Conservation (phyloP, 768 basidiomycete genomes). For the Gyrodon lividus region DNA sequence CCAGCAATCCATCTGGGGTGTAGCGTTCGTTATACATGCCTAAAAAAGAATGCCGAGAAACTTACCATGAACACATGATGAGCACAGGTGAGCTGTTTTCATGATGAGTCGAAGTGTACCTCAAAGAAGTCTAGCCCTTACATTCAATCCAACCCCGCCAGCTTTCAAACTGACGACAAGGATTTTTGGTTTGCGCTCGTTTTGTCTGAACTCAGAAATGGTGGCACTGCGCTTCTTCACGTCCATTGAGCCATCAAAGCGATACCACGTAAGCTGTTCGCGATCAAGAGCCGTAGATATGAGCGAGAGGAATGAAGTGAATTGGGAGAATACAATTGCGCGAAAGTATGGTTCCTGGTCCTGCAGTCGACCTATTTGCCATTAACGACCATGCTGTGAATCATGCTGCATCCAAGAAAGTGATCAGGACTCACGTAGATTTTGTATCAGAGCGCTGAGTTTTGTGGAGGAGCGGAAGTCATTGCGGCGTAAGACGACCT, state of each 20-base stretch:
- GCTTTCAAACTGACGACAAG: conserved; percentile 82
- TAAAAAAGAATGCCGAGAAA: background rate
- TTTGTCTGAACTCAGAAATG: conserved; percentile 72
- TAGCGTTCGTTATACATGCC: conserved; percentile 7
- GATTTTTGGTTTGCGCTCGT: conserved; percentile 70
- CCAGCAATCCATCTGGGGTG: conserved; percentile 83
- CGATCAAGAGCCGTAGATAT: conserved; percentile 70
- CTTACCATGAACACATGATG: conserved; percentile 86
- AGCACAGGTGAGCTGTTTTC: conserved; percentile 63
- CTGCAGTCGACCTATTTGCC: conserved; percentile 50
- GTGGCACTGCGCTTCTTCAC: conserved; percentile 77
- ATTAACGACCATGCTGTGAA: background rate
- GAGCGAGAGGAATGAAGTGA: conserved; percentile 83
- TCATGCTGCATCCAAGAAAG: background rate
- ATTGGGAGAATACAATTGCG: conserved; percentile 88
- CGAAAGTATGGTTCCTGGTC: conserved; percentile 76
- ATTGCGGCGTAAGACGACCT: conserved; percentile 66
- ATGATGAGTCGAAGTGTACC: conserved; percentile 3
- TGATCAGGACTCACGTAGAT: conserved; percentile 53
- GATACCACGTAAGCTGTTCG: conserved; percentile 64
- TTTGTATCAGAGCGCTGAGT: conserved; percentile 74
- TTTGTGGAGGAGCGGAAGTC: conserved; percentile 92
- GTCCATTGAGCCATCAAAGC: conserved; percentile 93
- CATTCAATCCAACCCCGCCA: conserved; percentile 89
- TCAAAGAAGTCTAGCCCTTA: conserved; percentile 33